Base-by-base conservation (phyloP, 345 rosid species). In the Eutrema heterophyllum region DNA sequence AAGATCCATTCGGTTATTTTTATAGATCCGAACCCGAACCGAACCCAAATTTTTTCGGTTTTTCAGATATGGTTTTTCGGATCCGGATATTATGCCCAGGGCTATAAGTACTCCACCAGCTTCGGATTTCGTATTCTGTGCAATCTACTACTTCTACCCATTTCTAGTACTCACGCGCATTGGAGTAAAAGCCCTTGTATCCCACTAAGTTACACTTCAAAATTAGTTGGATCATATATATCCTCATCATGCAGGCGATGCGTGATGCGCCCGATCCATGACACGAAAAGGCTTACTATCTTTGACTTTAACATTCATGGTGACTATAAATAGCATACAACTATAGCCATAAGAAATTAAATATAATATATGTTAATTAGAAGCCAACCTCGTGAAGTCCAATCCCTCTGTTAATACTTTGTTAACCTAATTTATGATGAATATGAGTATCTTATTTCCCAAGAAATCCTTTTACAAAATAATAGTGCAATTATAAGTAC, bases 301-400 rank as follows among this genome's bases (percentile, higher is more conserved):
- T 67, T 32, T 52, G 62, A 59, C 78, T 21, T 60, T 30, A 36
- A 50, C 39, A 50, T 67, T 59, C 46, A 68, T 67, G 54, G 8
- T 35, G 30, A 51, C 55, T 40, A 21, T 50, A 32, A 6, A 39
- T 14, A 52, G 38, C 44, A 41, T 40, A 39, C 44, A 29, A n/a
- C 9, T 33, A 38, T 38, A 64, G 33, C 49, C 56, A 36, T 29
- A 24, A 33, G 21, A 54, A 44, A 64, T 14, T 10, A 38, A 60
- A 33, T 41, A 39, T 40, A 41, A 16, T 43, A n/a, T 39, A 21
- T 27, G 24, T 39, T 66, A 54, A 8, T 27, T 52, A 12, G 24
- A 54, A 40, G 16, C 39, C 62, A 79, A 65, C 56, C 78, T 84
- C 79, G 77, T 63, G 80, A 82, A 78, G 12, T 32, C 52, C n/a